Evolutionary conservation across 2,329 filamentous ascomycete genomes (phyloP), one percentile per base, ranked within the genome.

Genomic region (Fusarium austroafricanum): DNA sequence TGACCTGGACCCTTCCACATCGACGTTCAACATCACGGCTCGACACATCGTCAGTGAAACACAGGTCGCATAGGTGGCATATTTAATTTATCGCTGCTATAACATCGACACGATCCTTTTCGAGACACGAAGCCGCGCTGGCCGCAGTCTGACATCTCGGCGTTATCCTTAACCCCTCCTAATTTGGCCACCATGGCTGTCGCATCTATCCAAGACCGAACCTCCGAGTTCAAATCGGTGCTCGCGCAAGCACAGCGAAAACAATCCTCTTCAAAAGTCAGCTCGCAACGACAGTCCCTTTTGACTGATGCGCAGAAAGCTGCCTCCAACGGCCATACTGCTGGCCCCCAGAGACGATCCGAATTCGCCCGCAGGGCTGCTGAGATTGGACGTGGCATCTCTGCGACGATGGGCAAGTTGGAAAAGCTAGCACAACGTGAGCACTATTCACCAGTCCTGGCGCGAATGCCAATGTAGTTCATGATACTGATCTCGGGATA

Each of bases 281-380:
- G 92, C 73, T 86, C 91, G 31, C 92, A 96, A 79, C 88, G 92
- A 71, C 90, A 94, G 77, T 93, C 92, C 40, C 88, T 97, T 50
- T 85, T 97, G 61, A 89, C 87, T 45, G 89, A 92, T 72, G 84
- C 89, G 44, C 90, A 95, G 79, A 92, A 91, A 81, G 86, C 85
- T 23, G 86, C 83, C 14, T 84, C 87, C 21, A 83, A 87, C 75
- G 85, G 85, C 63, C 51, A 61, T 55, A 59, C 67, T 42, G 81
- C 83, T 70, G 81, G 78, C 58, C 84, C 82, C 56, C 84, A 83
- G n/a, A 83, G 85, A 68, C 87, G 93, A 72, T 97, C 93, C 64
- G 96, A 98, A 75, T 99, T 99, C 81, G 96, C 96, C 74, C 89
- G 94, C 73, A 91, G 91, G 77, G 96, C 96, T 10, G 93, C 93